A percentile compares a stretch with the other conserved stretches of the same genome.
These are phyloP conservation scores for Saccharomyces hybrid DNA, from an alignment of 1,139 yeast genomes.

Conservation along the genomic window DNA sequence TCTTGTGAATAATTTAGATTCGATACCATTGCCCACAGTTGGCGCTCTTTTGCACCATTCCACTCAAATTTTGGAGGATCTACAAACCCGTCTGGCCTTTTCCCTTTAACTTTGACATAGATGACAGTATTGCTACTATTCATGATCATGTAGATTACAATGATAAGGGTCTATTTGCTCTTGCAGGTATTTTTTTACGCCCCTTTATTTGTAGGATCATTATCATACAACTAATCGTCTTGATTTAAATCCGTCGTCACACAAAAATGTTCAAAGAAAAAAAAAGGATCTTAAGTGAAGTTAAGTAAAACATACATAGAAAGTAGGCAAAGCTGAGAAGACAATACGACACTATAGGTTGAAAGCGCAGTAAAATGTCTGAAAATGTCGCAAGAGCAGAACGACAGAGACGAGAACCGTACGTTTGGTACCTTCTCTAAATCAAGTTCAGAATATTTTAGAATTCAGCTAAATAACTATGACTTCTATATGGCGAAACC, in stretches of 20 bases:
- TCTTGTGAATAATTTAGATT: slow-evolving; percentile 29
- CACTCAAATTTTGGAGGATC: slow-evolving; percentile 39
- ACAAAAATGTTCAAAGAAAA: not conserved
- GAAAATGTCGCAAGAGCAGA: slow-evolving; percentile 4
- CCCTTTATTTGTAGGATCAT: not conserved
- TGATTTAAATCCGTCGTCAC: not conserved
- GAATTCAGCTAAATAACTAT: slow-evolving; percentile 36
- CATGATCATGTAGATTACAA: slow-evolving; percentile 11
- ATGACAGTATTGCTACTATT: slow-evolving; percentile 25
- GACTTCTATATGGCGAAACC: slow-evolving; percentile 58
- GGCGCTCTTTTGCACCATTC: slow-evolving; percentile 36
- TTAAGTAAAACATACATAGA: not conserved
- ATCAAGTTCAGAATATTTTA: slow-evolving; percentile 6
- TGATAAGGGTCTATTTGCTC: not conserved
- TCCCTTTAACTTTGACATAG: slow-evolving; percentile 30
- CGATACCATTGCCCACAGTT: slow-evolving; percentile 38
- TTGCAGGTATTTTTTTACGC: not conserved
- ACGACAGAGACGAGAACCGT: not conserved
- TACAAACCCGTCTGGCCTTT: slow-evolving; percentile 36
- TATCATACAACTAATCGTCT: too few relatives aligned
- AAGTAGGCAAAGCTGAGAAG: too few relatives aligned
- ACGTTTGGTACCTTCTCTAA: slow-evolving; percentile 3
- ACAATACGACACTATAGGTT: not conserved
- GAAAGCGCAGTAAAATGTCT: slow-evolving; percentile 8
- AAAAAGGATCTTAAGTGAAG: too few relatives aligned